Evolutionary conservation across 768 basidiomycete genomes (phyloP).

Genomic region (Collybia nuda): DNA sequence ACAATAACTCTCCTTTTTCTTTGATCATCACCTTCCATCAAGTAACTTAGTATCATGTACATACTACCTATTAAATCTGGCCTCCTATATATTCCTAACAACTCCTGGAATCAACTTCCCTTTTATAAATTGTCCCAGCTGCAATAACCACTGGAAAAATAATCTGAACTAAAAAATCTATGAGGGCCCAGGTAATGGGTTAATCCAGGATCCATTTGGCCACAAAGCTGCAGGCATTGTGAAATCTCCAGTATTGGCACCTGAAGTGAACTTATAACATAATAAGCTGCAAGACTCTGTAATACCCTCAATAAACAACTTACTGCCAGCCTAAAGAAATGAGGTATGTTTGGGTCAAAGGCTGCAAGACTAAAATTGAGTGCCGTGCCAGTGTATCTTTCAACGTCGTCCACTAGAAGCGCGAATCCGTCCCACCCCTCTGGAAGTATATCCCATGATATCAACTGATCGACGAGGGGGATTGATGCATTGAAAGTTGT

Average conservation of each 20-base stretch:
- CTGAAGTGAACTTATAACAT: constrained; percentile 43
- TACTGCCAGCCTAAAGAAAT: constrained; percentile 81
- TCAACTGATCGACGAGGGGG: constrained; percentile 50
- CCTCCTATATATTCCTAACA: too few species aligned
- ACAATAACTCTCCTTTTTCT: too few species aligned
- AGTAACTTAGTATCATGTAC: too few species aligned
- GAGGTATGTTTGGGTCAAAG: constrained; percentile 59
- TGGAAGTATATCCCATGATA: constrained; percentile 56
- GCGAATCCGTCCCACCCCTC: constrained; percentile 73
- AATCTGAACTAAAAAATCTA: constrained; percentile 8
- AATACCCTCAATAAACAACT: constrained; percentile 26
- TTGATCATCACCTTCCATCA: too few species aligned
- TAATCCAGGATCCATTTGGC: constrained; percentile 81
- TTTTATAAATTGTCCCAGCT: too few species aligned
- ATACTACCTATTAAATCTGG: too few species aligned
- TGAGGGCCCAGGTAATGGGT: constrained; percentile 71
- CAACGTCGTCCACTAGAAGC: constrained; percentile 84
- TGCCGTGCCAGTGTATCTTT: constrained; percentile 68
- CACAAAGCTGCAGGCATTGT: constrained; percentile 76
- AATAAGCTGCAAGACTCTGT: constrained; percentile 2
- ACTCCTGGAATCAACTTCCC: too few species aligned
- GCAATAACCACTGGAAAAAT: too few species aligned
- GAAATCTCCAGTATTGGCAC: constrained; percentile 64
- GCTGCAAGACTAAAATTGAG: constrained; percentile 71
- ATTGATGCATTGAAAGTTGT: constrained; percentile 59